phyloP scores from a whole-genome alignment of 306 rosid genomes.

The Myrica gale region DNA sequence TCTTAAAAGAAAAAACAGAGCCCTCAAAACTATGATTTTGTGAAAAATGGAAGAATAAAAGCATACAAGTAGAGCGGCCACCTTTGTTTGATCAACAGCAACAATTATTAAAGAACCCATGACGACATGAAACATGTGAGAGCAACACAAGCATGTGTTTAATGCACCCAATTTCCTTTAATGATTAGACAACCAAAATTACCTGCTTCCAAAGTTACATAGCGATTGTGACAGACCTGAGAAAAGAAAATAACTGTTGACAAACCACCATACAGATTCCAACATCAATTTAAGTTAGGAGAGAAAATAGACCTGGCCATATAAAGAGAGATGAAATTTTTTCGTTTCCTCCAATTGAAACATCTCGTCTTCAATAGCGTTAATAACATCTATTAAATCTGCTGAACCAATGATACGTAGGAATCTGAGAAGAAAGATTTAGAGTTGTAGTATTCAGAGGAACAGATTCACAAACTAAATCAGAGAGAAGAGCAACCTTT shows the following conservation, averaged over 20 bases:
- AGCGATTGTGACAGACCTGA: constrained; percentile 42
- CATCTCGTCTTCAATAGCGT: constrained; percentile 71
- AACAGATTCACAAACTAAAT: neutral
- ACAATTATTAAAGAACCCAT: constrained; percentile 8
- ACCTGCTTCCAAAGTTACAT: constrained; percentile 40
- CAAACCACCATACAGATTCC: constrained; percentile 25
- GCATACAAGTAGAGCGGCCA: neutral
- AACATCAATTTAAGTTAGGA: constrained; percentile 27
- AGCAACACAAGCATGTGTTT: neutral
- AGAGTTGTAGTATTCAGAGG: constrained; percentile 15
- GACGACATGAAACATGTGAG: neutral
- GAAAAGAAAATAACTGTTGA: constrained; percentile 27
- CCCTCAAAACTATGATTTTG: neutral
- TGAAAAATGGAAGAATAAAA: neutral
- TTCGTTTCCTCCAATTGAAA: constrained; percentile 79
- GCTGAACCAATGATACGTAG: constrained; percentile 62
- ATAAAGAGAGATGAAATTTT: constrained; percentile 76
- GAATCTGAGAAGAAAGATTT: constrained; percentile 56
- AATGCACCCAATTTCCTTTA: neutral
- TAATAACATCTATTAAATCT: constrained; percentile 38
- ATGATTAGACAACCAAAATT: constrained; percentile 4
- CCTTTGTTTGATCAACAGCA: neutral
- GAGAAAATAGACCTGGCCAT: constrained; percentile 64
- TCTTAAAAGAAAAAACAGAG: neutral
- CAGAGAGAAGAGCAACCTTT: neutral